Evolutionary conservation across 2,329 filamentous ascomycete genomes (phyloP), one percentile per base, ranked within the genome.

Genomic region (Pestalotiopsis sp.): DNA sequence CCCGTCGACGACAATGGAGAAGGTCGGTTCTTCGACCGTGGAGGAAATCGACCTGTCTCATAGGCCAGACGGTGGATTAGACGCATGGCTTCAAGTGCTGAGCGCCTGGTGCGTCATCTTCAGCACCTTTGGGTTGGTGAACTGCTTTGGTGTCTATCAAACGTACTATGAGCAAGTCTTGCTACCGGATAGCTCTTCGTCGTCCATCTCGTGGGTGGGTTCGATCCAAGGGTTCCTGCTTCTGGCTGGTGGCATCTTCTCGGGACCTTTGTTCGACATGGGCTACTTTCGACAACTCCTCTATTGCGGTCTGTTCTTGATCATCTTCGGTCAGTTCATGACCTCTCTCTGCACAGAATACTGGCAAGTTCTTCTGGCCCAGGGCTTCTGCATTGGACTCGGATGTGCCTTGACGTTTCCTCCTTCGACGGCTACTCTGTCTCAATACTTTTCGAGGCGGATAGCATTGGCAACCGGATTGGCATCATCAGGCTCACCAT

Each of bases 291-390:
- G 79, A 13, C 69, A 76, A 2, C 76, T 88, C 13, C 74, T 87
- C 39, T 68, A 76, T 23, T 78, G 80, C 61, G 85, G 84, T 14
- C 79, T 80, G 38, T 75, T 85, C 68, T 76, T 84, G 68, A 78
- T 86, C 3, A 80, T 85, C 17, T 82, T 87, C 66, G 84, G 85
- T 17, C 79, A 85, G 65, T 86, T 87, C 82, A 85, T 86, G 81
- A 84, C 83, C 61, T 85, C 83, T 72, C 74, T 87, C 14, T 83
- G 82, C 68, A 77, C 77, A 0, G 71, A 82, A 66, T 86, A 83
- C 74, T 88, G 83, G 81, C 85, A 88, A 63, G 72, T 87, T 27
- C 80, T 87, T 61, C 79, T 88, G 39, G 80, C 83, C 0, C 85
- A 88, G 72, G 86, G 84, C 23, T 71, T 87, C 57, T 83, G 82